phyloP scores from a whole-genome alignment of 139 green algal species.

The Micractinium conductrix region DNA sequence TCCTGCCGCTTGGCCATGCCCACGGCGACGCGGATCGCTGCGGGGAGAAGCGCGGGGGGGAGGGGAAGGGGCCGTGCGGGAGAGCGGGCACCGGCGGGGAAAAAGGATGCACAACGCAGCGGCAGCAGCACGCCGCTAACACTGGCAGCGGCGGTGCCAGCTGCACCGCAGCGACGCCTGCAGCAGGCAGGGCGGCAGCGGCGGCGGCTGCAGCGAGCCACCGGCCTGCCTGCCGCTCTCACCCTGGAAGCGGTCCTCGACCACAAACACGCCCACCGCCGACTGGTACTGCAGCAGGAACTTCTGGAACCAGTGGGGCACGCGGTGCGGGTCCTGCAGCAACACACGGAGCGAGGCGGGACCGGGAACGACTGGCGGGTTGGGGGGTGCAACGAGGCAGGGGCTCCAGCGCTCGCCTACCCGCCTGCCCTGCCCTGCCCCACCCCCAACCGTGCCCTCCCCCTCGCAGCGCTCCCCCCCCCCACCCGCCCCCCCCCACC shows the following conservation, averaged over 20 bases:
- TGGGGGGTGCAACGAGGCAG: background rate
- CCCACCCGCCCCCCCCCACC: background rate
- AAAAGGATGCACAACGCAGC: background rate
- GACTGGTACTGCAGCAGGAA: conserved; percentile 37
- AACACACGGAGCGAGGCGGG: too few relatives aligned
- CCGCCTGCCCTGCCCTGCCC: too few relatives aligned
- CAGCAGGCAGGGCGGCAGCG: too few relatives aligned
- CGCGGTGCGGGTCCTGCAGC: conserved; percentile 45
- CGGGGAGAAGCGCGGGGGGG: conserved; percentile 41
- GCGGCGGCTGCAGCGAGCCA: too few relatives aligned
- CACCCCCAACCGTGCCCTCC: too few relatives aligned
- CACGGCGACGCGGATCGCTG: conserved; percentile 95
- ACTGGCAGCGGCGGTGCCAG: background rate
- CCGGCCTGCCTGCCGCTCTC: background rate
- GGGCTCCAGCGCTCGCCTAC: too few relatives aligned
- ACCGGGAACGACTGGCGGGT: background rate
- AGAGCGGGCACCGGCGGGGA: background rate
- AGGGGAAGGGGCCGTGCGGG: background rate
- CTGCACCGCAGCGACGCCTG: too few relatives aligned
- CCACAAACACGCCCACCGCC: conserved; percentile 49
- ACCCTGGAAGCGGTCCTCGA: conserved; percentile 60
- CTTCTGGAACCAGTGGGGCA: conserved; percentile 30
- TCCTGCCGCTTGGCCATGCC: conserved; percentile 85
- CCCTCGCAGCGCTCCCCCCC: background rate
- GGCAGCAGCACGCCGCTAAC: too few relatives aligned